Base-by-base conservation (phyloP, 345 rosid genomes). In the Sisymbrium irio region DNA sequence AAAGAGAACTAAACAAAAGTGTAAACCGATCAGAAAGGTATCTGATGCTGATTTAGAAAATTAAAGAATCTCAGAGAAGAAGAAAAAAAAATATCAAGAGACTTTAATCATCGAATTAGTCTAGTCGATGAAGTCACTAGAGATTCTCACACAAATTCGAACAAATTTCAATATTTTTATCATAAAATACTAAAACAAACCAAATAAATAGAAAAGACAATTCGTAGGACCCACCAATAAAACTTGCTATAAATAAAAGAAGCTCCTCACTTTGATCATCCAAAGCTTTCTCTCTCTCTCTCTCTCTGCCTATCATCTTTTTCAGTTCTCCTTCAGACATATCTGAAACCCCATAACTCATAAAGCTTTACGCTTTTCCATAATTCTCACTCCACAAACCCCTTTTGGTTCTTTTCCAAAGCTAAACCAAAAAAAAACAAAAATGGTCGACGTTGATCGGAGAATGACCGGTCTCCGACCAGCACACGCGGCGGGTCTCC, bases 371-470 rank as follows among this genome's bases (percentile, higher is more conserved):
- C 69, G 30, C 47, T 35, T 65, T 69, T 19, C n/a, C 51, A 44
- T 44, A 7, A 1, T 46, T 62, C 57, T 6, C 27, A 19, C 2
- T 18, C 35, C 12, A 1, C 62, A 62, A 45, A 22, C 8, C 15
- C 5, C n/a, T 58, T 33, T 15, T n/a, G n/a, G 11, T 20, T 41
- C 63, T 15, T 69, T 50, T 10, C 46, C 54, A 20, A 42, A 41
- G 4, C 17, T 7, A 9, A 41, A 28, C 1, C 25, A 1, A 22
- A 2, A 13, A n/a, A n/a, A n/a, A n/a, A n/a, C n/a, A n/a, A n/a
- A 51, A 61, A 95, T 95, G 99, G 99, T 92, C 62, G 99, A 95
- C 85, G 97, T 95, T 6, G 99, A 95, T 89, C 86, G 99, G 79
- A 86, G 99, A 40, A 85, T 90, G 91, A 69, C 87, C 78, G 94